Base-by-base conservation (phyloP, 2,329 filamentous ascomycete species). In the Pseudocercospora fijiensis region DNA sequence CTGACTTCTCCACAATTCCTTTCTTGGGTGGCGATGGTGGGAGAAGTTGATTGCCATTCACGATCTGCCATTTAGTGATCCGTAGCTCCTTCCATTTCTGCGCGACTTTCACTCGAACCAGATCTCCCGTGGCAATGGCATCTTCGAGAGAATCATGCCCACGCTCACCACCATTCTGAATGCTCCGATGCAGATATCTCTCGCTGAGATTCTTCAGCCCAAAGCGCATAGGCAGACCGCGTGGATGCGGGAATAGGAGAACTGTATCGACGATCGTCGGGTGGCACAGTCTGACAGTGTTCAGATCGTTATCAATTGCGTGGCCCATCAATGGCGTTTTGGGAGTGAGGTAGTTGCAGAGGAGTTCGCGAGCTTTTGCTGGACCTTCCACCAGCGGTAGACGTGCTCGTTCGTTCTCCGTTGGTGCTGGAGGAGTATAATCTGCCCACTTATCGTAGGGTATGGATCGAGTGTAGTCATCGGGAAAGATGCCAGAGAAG, bases 121-220 rank as follows among this genome's bases (percentile, higher is more conserved):
- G 77, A 65, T 98, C 92, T 0, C 94, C 95, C 0, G 96, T 94
- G 0, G 93, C 91, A 53, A 89, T 85, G 0, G 95, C 92, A 74
- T 99, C 95, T 76, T 99, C 95, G 26, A 89, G 89, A 26, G 91
- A 96, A 78, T 99, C 95, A 76, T 99, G 95, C 0, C 95, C 95
- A 1, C 67, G 64, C 20, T 77, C 70, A 11, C 80, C 84, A 49
- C 88, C 89, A 37, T 86, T 86, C 77, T 99, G 95, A 41, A 99
- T 97, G 59, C 88, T 85, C 26, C 88, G 83, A 62, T 88, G 84
- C 6, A 99, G 83, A 65, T 90, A 81, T n/a, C 79, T 81, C 55
- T 87, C 84, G 74, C 89, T 88, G 0, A 99, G 85, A 64, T 81
- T 81, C 73, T 91, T 92, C n/a, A 99, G 84, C 2, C 90, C 86